These are phyloP conservation scores for Plasmodium coatneyi DNA, from an alignment of 169 alveolate species.

Conservation along the genomic window DNA sequence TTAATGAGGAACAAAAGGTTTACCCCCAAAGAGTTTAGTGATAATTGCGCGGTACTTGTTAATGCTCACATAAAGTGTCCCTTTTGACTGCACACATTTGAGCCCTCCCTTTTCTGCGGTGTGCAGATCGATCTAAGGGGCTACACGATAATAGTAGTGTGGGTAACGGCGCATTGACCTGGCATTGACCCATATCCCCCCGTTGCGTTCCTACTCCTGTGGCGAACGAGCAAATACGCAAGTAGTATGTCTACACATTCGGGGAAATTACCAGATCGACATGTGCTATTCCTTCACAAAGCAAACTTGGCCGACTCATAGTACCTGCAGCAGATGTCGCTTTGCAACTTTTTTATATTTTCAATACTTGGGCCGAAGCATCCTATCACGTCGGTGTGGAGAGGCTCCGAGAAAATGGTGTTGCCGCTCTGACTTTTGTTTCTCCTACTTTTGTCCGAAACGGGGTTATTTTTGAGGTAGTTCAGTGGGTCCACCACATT, in stretches of 20 bases:
- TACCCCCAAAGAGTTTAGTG: neutral
- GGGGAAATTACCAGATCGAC: neutral
- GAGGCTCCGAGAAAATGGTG: slow-evolving; percentile 33
- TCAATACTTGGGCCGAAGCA: slow-evolving; percentile 15
- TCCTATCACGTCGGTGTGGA: neutral
- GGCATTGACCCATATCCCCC: neutral
- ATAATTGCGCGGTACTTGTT: neutral
- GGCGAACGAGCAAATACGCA: neutral
- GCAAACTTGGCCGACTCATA: slow-evolving; percentile 36
- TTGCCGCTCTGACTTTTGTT: slow-evolving; percentile 33
- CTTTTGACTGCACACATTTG: neutral
- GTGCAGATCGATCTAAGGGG: neutral
- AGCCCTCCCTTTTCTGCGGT: neutral
- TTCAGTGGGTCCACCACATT: slow-evolving; percentile 64
- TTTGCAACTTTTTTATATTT: slow-evolving; percentile 34
- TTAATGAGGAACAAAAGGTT: neutral
- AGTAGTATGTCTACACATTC: neutral
- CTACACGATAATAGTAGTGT: neutral
- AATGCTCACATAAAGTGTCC: neutral
- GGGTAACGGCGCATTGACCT: neutral
- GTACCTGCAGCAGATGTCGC: slow-evolving; percentile 28
- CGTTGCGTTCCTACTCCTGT: neutral
- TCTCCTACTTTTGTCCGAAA: slow-evolving; percentile 30
- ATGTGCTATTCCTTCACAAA: neutral
- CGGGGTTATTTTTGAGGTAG: slow-evolving; percentile 36